phyloP scores from a whole-genome alignment of 2,329 filamentous ascomycete species.

The Grosmannia huntii region DNA sequence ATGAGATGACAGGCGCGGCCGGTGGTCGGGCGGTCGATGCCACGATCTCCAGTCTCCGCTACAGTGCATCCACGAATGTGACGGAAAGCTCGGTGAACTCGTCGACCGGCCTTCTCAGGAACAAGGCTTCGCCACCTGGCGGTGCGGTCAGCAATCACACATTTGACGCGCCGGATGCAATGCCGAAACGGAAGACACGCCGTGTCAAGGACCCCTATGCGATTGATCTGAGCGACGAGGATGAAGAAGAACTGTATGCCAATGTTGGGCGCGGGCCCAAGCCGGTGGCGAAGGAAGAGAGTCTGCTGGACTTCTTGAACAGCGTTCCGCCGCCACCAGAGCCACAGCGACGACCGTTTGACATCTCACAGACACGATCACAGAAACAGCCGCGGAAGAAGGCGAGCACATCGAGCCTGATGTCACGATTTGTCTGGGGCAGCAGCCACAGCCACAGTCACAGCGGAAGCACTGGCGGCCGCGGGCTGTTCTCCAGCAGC shows the following conservation, averaged over 20 bases:
- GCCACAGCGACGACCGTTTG: conserved; percentile 23
- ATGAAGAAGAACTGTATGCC: conserved; percentile 34
- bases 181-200: conserved; percentile 61
- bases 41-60: conserved; percentile 40
- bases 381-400: conserved; percentile 45
- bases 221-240: conserved; percentile 69
- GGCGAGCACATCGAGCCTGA: conserved; percentile 47
- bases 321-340: conserved; percentile 54
- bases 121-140: conserved; percentile 11
- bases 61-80: conserved; percentile 42
- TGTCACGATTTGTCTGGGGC: conserved; percentile 40
- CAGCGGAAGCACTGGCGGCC: background rate
- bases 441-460: conserved; percentile 12
- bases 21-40: conserved; percentile 46
- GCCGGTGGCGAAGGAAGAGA: conserved; percentile 44
- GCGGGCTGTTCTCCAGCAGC: background rate
- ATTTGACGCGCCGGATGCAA: conserved; percentile 38
- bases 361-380: conserved; percentile 20
- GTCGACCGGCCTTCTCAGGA: conserved; percentile 52
- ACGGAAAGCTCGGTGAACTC: conserved; percentile 63
- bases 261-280: conserved; percentile 25
- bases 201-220: conserved; percentile 82
- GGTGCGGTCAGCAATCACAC: conserved; percentile 7
- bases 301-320: conserved; percentile 59
- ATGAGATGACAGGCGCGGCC: conserved; percentile 49